These are phyloP conservation scores for Tuber melanosporum DNA, from an alignment of 495 filamentous ascomycete species.

Conservation along the genomic window DNA sequence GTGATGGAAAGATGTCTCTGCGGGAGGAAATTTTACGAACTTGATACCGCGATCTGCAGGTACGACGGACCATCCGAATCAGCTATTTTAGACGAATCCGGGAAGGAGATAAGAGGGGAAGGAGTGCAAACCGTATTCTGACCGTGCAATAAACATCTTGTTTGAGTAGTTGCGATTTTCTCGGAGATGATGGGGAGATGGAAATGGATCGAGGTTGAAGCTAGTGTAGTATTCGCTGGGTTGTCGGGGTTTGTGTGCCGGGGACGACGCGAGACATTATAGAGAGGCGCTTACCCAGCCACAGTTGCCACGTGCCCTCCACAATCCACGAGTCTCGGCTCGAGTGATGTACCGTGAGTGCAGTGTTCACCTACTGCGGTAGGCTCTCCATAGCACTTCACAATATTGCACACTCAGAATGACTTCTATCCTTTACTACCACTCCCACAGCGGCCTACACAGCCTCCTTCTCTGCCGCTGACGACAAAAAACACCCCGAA, in stretches of 20 bases:
- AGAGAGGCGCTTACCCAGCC: neutral
- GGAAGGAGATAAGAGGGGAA: constrained; percentile 10
- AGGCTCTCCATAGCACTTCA: neutral
- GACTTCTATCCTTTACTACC: neutral
- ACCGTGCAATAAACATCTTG: constrained; percentile 99
- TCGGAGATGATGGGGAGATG: constrained; percentile 18
- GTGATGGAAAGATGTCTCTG: constrained; percentile 17
- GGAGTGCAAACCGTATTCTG: constrained; percentile 84
- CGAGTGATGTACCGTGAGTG: neutral
- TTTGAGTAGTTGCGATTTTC: constrained; percentile 26
- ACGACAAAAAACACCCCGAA: neutral
- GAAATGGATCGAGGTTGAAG: constrained; percentile 38
- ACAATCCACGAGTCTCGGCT: neutral
- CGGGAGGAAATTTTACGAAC: constrained; percentile 51
- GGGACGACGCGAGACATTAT: neutral
- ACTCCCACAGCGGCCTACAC: no score
- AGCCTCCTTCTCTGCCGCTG: neutral
- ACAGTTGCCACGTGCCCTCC: neutral
- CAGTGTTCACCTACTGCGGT: neutral
- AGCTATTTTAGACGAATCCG: constrained; percentile 24
- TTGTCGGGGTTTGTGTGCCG: neutral
- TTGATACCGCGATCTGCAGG: constrained; percentile 92
- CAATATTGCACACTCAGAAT: neutral
- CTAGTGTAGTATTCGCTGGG: neutral
- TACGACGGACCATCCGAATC: constrained; percentile 40